Conservation (phyloP, 805 yeast genomes). For the Sugiyamaella valdiviana region DNA sequence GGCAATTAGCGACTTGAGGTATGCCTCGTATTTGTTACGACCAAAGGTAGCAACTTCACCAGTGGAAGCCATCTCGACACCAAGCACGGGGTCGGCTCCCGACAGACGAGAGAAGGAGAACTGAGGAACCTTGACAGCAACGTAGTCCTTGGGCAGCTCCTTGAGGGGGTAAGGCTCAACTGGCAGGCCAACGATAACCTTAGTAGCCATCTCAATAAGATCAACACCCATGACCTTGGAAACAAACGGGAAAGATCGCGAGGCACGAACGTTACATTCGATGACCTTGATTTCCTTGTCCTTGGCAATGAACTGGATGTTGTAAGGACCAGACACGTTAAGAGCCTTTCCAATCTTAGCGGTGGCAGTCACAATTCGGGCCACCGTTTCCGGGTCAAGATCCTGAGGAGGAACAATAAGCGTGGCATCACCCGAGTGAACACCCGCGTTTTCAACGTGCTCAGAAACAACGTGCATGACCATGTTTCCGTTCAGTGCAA, state of each 20-base stretch:
- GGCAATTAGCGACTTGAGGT: conserved; percentile 86
- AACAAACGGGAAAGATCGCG: conserved; percentile 98
- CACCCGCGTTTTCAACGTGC: conserved; percentile 99
- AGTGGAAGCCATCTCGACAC: conserved; percentile 99
- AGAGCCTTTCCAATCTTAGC: conserved; percentile 93
- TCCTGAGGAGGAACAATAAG: conserved; percentile 96
- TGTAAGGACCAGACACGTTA: conserved; percentile 95
- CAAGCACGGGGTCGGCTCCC: conserved; percentile 96
- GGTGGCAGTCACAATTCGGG: conserved; percentile 88
- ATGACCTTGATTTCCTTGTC: conserved; percentile 94
- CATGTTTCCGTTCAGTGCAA: conserved; percentile 89
- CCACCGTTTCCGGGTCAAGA: conserved; percentile 83
- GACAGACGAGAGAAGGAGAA: conserved; percentile 94
- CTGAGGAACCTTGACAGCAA: conserved; percentile 95
- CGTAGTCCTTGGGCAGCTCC: conserved; percentile 85
- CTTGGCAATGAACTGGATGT: conserved; percentile 94
- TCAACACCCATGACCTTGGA: conserved; percentile 96
- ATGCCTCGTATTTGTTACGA: conserved; percentile 93
- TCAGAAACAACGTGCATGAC: conserved; percentile 97
- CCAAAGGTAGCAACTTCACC: conserved; percentile 99
- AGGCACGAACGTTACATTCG: conserved; percentile 97
- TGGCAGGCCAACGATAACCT: conserved; percentile 86
- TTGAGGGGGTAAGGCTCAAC: conserved; percentile 85
- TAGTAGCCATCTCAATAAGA: conserved; percentile 94
- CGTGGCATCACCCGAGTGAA: conserved; percentile 98